Percentiles rank a stretch among this genome's conserved stretches.
These are phyloP conservation scores for Eucalyptus paniculata DNA, from an alignment of 345 rosid genomes.

Conservation along the genomic window DNA sequence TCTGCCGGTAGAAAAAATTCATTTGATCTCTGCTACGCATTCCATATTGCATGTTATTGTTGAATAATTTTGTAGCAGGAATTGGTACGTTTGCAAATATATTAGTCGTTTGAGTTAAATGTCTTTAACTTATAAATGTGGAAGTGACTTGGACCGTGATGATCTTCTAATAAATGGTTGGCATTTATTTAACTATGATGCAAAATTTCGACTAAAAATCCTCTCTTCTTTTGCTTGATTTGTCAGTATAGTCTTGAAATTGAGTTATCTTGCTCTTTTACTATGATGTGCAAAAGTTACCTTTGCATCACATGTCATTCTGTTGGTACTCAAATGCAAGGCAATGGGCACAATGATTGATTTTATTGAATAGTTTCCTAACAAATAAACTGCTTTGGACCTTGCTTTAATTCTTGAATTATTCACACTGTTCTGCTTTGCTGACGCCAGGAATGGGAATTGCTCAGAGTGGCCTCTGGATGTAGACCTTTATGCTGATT, in stretches of 20 bases:
- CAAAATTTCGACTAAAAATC: not conserved
- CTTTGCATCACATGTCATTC: not conserved
- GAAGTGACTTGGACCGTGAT: not conserved
- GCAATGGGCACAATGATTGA: not conserved
- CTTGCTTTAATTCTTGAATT: not conserved
- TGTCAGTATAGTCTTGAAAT: not conserved
- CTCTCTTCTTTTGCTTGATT: not conserved
- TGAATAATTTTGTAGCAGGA: not conserved
- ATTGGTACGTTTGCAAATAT: not conserved
- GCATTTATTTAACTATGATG: not conserved
- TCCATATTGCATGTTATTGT: not conserved
- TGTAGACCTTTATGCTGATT: not conserved
- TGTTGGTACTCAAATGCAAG: not conserved
- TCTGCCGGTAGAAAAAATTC: not conserved
- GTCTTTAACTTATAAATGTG: not conserved
- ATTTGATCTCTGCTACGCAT: not conserved
- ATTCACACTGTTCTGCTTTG: not conserved
- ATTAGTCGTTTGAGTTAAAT: not conserved
- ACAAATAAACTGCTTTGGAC: not conserved
- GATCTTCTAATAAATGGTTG: not conserved
- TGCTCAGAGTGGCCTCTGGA: not conserved
- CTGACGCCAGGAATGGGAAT: not conserved
- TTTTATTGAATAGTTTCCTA: not conserved
- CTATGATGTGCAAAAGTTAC: not conserved
- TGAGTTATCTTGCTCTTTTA: not conserved